A percentile compares a stretch with the other conserved stretches of the same genome.
These are phyloP conservation scores for Leptographium radiaticola DNA, from an alignment of 2,329 filamentous ascomycete species.

Conservation along the genomic window DNA sequence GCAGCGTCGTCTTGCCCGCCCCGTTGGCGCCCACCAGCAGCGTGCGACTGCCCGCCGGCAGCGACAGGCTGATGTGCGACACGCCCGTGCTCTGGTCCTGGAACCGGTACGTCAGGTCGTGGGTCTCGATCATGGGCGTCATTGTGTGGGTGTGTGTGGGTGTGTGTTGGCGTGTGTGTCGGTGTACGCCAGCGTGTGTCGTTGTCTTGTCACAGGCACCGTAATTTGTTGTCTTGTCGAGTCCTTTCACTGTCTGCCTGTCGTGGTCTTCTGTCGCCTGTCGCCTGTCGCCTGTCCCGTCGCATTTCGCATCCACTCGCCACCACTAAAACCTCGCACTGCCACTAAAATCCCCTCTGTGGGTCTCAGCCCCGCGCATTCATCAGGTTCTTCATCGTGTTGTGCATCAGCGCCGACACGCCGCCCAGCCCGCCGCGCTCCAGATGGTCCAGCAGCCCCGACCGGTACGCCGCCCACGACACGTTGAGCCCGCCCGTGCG, in stretches of 20 bases:
- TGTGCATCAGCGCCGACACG: slow-evolving; percentile 60
- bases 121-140: slow-evolving; percentile 59
- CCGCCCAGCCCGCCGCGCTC: slow-evolving; percentile 51
- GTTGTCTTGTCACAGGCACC: background rate
- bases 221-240: too few relatives aligned
- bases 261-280: too few relatives aligned
- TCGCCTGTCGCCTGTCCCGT: too few relatives aligned
- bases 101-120: slow-evolving; percentile 75
- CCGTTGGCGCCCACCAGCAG: slow-evolving; percentile 93
- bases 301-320: too few relatives aligned
- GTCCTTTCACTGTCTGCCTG: too few relatives aligned
- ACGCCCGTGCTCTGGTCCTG: slow-evolving; percentile 75
- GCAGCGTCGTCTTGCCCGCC: slow-evolving; percentile 90
- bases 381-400: slow-evolving; percentile 65
- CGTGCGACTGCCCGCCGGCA: slow-evolving; percentile 75
- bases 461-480: slow-evolving; percentile 61
- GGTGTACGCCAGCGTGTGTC: background rate
- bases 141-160: too few relatives aligned
- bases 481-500: slow-evolving; percentile 52
- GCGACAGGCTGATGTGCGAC: slow-evolving; percentile 55
- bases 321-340: too few relatives aligned
- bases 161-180: background rate
- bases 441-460: slow-evolving; percentile 57
- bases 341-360: background rate
- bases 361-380: slow-evolving; percentile 18